These are phyloP conservation scores for Coemansia sp. DNA, from an alignment of 192 early-diverging fungal genomes.

Conservation along the genomic window DNA sequence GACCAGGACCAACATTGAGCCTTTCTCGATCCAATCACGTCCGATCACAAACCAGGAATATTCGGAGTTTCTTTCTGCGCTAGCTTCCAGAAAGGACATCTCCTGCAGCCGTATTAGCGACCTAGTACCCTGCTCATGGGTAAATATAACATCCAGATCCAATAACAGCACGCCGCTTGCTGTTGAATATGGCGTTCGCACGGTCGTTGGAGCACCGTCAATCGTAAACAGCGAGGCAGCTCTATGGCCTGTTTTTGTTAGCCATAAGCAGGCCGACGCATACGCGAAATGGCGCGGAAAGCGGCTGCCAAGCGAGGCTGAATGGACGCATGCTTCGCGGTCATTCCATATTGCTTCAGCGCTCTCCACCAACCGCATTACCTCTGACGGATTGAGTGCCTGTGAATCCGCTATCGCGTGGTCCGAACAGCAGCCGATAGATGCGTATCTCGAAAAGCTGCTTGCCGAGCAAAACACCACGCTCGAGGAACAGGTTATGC, in stretches of 20 bases:
- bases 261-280: constrained; percentile 63
- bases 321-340: constrained; percentile 57
- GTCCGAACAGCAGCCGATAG: constrained; percentile 6
- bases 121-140: constrained; percentile 64
- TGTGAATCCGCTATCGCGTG: neutral
- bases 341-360: constrained; percentile 27
- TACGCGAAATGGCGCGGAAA: constrained; percentile 64
- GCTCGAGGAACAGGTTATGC: neutral
- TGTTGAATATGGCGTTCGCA: constrained; percentile 57
- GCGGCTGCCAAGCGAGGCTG: constrained; percentile 76
- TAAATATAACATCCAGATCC: neutral
- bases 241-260: constrained; percentile 74
- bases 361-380: neutral
- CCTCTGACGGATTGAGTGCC: neutral
- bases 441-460: constrained; percentile 13
- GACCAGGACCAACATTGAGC: constrained; percentile 24
- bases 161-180: neutral
- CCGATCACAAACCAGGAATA: constrained; percentile 84
- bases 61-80: constrained; percentile 49
- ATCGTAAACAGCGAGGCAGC: constrained; percentile 42
- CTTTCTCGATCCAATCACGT: constrained; percentile 70
- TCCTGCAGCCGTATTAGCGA: neutral
- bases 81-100: neutral
- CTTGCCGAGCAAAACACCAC: constrained; percentile 8
- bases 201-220: constrained; percentile 65